Evolutionary conservation across 73 alveolate genomes (phyloP).

Genomic region (Tetrahymena elliotti): DNA sequence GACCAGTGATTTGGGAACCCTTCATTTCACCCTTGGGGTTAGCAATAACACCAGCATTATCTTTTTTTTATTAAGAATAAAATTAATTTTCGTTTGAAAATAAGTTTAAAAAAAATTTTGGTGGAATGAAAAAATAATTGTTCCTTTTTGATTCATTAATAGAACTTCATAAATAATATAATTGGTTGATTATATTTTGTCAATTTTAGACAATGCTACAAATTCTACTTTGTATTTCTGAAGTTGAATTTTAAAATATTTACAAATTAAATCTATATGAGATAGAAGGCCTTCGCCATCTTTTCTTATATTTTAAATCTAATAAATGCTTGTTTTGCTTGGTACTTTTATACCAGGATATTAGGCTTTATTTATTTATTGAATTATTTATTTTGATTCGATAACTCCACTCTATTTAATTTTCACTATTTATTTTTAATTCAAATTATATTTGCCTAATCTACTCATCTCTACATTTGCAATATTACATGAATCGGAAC

Average conservation of each 20-base stretch:
- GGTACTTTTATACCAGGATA: not conserved
- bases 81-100: not conserved
- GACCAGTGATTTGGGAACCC: slow-evolving; percentile 94
- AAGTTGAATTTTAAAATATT: too few relatives aligned
- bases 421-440: not conserved
- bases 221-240: not conserved
- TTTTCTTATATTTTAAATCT: not conserved
- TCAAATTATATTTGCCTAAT: not conserved
- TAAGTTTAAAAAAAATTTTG: too few relatives aligned
- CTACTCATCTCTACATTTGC: not conserved
- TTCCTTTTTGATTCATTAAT: too few relatives aligned
- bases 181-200: not conserved
- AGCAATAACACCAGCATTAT: slow-evolving; percentile 97
- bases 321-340: not conserved
- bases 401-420: not conserved
- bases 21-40: slow-evolving; percentile 98
- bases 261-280: not conserved
- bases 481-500: not conserved
- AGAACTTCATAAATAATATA: too few relatives aligned
- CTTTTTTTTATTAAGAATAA: slow-evolving; percentile 6
- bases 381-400: not conserved
- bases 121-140: not conserved
- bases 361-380: not conserved
- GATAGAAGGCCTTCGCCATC: too few relatives aligned
- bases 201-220: not conserved